Evolutionary conservation across 2,329 filamentous ascomycete species (phyloP), one percentile per base, ranked within the genome.

Genomic region (Apiospora aurea): DNA sequence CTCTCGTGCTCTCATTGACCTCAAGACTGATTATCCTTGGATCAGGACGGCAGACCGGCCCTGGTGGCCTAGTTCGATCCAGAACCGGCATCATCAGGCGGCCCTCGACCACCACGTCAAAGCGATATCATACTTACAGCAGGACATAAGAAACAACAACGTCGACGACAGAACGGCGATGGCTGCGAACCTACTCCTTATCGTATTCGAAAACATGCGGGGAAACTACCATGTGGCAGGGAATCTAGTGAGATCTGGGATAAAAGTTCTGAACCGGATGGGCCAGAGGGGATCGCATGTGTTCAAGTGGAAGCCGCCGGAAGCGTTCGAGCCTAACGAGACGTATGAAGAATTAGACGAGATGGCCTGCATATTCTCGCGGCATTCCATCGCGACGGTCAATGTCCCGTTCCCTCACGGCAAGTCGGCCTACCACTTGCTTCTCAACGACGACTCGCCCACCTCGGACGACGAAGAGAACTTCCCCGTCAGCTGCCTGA

Each of bases 141-240:
- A 75, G 29, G 75, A 77, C 11, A 77, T 78, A 16, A 43, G 70
- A n/a, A 66, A 66, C 18, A 75, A 75, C 64, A 73, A 74, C 14
- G 70, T 76, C 64, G 76, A 77, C 66, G 72, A 73, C 21, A 75
- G 75, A 21, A 67, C 74, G 6, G 76, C 77, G 6, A 76, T 79
- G 77, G 73, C 75, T 14, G 77, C 76, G 2, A 79, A 77, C 5
- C 71, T 79, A 2, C 73, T 79, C 44, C 78, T 79, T 67, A 78
- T 79, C 18, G 76, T 78, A 4, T 78, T 79, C 41, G 76, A 78
- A 73, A 78, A 78, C 61, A 78, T 78, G 77, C 77, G 77, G 53
- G 78, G 78, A 41, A 79, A 79, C 71, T 78, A 78, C 67, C 78
- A 78, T 57, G 76, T 73, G 21, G 76, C 78, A 4, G 77, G 77